These are phyloP conservation scores for Xylogone sp. DNA, from an alignment of 2,329 filamentous ascomycete genomes.

Conservation along the genomic window DNA sequence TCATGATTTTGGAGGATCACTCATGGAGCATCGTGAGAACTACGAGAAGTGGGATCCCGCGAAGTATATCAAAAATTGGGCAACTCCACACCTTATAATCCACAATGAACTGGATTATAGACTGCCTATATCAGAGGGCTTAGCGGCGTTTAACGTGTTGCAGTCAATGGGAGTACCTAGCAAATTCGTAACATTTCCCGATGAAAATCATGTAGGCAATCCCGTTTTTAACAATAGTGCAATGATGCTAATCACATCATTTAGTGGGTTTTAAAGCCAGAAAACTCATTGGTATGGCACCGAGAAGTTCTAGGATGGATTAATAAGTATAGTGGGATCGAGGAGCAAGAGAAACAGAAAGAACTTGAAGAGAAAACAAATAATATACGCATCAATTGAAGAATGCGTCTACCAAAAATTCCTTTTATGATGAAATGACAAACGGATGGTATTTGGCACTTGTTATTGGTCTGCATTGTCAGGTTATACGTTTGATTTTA, in stretches of 20 bases:
- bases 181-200: conserved; percentile 62
- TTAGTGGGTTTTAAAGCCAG: conserved; percentile 81
- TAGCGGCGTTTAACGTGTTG: conserved; percentile 61
- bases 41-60: conserved; percentile 72
- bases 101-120: conserved; percentile 91
- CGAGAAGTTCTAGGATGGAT: conserved; percentile 78
- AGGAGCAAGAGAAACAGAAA: conserved; percentile 17
- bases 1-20: conserved; percentile 59
- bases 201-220: conserved; percentile 57
- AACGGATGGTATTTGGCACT: too few species aligned
- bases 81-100: conserved; percentile 83
- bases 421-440: too few species aligned
- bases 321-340: conserved; percentile 55
- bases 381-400: too few species aligned
- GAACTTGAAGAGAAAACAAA: neutral
- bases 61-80: conserved; percentile 42
- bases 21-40: conserved; percentile 51
- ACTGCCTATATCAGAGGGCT: conserved; percentile 75
- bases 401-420: too few species aligned
- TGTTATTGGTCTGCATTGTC: too few species aligned
- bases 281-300: conserved; percentile 91
- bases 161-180: conserved; percentile 59
- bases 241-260: conserved; percentile 5
- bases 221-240: neutral
- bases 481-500: too few species aligned